These are phyloP conservation scores for Colletotrichum sp. DNA, from an alignment of 2,329 filamentous ascomycete species.

Conservation along the genomic window DNA sequence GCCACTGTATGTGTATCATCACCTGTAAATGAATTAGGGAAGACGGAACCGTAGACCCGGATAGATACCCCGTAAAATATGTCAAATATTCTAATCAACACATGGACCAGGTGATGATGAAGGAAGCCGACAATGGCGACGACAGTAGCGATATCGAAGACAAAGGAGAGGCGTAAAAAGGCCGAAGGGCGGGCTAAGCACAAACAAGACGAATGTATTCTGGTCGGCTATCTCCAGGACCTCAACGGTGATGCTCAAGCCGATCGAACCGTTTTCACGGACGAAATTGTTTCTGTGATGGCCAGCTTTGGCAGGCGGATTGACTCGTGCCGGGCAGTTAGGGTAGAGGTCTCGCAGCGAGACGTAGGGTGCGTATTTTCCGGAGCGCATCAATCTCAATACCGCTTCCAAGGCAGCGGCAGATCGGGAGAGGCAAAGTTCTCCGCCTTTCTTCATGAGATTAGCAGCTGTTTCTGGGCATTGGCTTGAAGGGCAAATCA, in stretches of 20 bases:
- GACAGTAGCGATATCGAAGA: not conserved
- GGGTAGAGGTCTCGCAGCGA: not conserved
- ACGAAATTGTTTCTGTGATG: not conserved
- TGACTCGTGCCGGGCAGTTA: not conserved
- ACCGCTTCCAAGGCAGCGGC: not conserved
- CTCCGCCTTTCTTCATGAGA: not conserved
- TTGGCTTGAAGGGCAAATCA: not conserved
- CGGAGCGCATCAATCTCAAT: not conserved
- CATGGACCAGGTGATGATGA: not conserved
- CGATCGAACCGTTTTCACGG: not conserved
- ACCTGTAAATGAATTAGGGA: not conserved
- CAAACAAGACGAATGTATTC: not conserved
- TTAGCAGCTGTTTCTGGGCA: not conserved
- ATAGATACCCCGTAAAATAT: not conserved
- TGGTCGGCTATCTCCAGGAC: not conserved
- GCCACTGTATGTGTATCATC: not conserved
- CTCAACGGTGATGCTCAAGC: not conserved
- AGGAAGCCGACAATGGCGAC: not conserved
- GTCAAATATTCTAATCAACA: not conserved
- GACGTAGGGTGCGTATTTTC: not conserved
- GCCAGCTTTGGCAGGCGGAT: not conserved
- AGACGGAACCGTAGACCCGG: not conserved
- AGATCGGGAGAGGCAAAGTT: not conserved
- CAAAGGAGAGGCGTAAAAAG: not conserved
- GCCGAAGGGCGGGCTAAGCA: not conserved